These are phyloP conservation scores for Evansstolkia leycettana DNA, from an alignment of 495 filamentous ascomycete genomes.

Conservation along the genomic window DNA sequence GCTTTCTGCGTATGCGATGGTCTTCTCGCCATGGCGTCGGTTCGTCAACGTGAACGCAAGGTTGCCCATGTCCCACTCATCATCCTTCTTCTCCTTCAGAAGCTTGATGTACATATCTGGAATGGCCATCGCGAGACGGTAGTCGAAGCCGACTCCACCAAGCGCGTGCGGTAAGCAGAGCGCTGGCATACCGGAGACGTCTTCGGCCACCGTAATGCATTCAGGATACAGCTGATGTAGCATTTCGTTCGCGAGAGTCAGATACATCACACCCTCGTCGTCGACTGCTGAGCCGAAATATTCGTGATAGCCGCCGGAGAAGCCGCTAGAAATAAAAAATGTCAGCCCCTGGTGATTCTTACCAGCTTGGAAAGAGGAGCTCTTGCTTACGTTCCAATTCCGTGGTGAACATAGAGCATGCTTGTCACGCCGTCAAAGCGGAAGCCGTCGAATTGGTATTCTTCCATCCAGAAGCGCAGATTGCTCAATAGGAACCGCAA, in stretches of 20 bases:
- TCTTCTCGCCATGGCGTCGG: conserved; percentile 91
- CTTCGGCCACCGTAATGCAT: conserved; percentile 84
- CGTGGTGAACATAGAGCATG: conserved; percentile 93
- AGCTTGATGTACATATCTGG: conserved; percentile 99
- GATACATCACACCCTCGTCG: conserved; percentile 87
- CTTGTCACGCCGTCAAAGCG: conserved; percentile 96
- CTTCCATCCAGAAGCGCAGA: conserved; percentile 97
- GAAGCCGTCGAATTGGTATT: conserved; percentile 94
- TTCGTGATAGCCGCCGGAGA: conserved; percentile 96
- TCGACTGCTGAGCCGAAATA: conserved; percentile 93
- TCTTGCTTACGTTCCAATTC: conserved; percentile 83
- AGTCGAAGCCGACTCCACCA: conserved; percentile 93
- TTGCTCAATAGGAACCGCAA: conserved; percentile 90
- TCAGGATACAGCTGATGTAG: conserved; percentile 79
- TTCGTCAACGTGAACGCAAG: conserved; percentile 83
- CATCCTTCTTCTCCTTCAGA: conserved; percentile 83
- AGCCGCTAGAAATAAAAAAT: conserved; percentile 47
- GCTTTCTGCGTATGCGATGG: conserved; percentile 92
- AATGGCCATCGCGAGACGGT: conserved; percentile 93
- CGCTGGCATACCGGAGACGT: conserved; percentile 96
- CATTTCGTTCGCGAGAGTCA: conserved; percentile 96
- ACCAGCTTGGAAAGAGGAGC: neutral
- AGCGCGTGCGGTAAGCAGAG: conserved; percentile 75
- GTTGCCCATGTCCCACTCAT: conserved; percentile 83
- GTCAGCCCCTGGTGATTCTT: no score